Evolutionary conservation across 2,329 filamentous ascomycete genomes (phyloP).

Genomic region (Diaporthe sp.): DNA sequence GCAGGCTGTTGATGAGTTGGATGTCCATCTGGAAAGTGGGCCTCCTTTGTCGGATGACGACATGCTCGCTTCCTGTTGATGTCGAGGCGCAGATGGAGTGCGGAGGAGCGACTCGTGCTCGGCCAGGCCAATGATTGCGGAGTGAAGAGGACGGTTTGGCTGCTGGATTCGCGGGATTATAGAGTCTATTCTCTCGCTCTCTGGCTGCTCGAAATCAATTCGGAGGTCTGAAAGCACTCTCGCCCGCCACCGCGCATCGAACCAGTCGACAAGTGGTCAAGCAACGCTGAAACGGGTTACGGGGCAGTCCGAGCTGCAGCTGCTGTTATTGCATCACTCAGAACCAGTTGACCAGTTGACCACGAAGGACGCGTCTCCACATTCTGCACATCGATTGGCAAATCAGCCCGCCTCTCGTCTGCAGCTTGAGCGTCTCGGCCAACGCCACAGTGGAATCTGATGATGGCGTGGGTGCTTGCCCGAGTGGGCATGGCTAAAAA

Average conservation of each 20-base stretch:
- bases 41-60: constrained; percentile 34
- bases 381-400: constrained; percentile 3
- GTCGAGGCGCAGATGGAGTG: constrained; percentile 2
- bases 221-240: background rate
- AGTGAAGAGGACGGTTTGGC: background rate
- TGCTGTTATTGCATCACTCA: constrained; percentile 34
- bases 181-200: background rate
- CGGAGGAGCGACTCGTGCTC: background rate
- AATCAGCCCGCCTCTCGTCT: background rate
- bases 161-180: background rate
- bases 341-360: background rate
- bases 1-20: constrained; percentile 31
- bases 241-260: background rate
- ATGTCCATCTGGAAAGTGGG: constrained; percentile 35
- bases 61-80: constrained; percentile 27
- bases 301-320: constrained; percentile 14
- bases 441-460: constrained; percentile 30
- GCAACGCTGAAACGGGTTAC: constrained; percentile 15
- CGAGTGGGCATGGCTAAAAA: constrained; percentile 29
- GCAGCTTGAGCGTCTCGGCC: constrained; percentile 21
- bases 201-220: background rate
- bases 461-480: constrained; percentile 28
- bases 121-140: background rate
- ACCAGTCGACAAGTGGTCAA: background rate
- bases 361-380: constrained; percentile 3